These are phyloP conservation scores for Paecilomyces niveus DNA, from an alignment of 2,329 filamentous ascomycete genomes.

Conservation along the genomic window DNA sequence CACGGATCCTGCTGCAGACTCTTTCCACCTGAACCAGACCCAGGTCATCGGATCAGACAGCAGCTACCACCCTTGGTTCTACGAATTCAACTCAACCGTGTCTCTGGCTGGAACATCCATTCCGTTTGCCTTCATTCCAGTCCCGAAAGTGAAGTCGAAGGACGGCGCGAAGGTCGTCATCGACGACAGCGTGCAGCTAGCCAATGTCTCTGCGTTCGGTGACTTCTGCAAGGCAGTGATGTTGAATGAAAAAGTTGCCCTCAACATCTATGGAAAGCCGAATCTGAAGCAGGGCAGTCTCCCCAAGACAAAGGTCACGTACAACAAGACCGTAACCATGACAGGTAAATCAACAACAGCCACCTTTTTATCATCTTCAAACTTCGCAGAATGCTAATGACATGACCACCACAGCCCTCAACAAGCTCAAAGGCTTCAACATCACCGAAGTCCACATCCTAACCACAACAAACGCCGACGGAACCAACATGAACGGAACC, in stretches of 20 bases:
- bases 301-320: slow-evolving; percentile 45
- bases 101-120: slow-evolving; percentile 37
- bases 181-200: slow-evolving; percentile 39
- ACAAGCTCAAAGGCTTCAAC: slow-evolving; percentile 47
- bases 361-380: not conserved
- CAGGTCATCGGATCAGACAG: slow-evolving; percentile 43
- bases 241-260: slow-evolving; percentile 40
- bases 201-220: slow-evolving; percentile 39
- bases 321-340: slow-evolving; percentile 51
- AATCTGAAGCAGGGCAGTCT: slow-evolving; percentile 45
- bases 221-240: slow-evolving; percentile 45
- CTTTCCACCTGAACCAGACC: slow-evolving; percentile 43
- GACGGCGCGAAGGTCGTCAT: slow-evolving; percentile 37
- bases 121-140: slow-evolving; percentile 38
- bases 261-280: slow-evolving; percentile 47
- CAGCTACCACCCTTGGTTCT: slow-evolving; percentile 48
- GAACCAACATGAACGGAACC: slow-evolving; percentile 48
- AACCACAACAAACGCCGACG: slow-evolving; percentile 30
- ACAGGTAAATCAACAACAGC: slow-evolving; percentile 38
- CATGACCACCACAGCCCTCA: slow-evolving; percentile 42
- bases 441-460: slow-evolving; percentile 44
- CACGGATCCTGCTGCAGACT: slow-evolving; percentile 42
- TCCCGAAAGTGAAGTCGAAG: slow-evolving; percentile 40
- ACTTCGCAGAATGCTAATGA: not conserved
- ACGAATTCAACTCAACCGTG: slow-evolving; percentile 46